Percentiles rank a stretch among this genome's conserved stretches.
Conservation (phyloP, 169 alveolate genomes). For the Cryptosporidium ubiquitum region DNA sequence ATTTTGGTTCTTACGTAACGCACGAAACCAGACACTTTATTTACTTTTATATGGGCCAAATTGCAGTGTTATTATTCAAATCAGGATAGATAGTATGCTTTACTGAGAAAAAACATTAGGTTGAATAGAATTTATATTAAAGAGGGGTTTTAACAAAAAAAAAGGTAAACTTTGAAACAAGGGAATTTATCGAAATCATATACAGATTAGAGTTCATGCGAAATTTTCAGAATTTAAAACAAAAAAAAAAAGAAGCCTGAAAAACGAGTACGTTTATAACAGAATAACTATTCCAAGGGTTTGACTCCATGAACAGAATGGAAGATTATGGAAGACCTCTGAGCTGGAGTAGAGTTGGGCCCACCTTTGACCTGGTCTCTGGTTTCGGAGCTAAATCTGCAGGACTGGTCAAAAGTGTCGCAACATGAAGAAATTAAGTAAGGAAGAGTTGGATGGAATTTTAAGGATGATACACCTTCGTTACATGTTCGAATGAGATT, state of each 20-base stretch:
- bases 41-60: constrained; percentile 98
- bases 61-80: constrained; percentile 97
- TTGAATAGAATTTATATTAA: background rate
- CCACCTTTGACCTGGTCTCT: background rate
- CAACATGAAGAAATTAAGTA: constrained; percentile 32
- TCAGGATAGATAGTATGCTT: constrained; percentile 88
- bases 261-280: constrained; percentile 6
- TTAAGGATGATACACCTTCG: constrained; percentile 38
- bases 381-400: constrained; percentile 7
- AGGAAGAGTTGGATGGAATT: constrained; percentile 45
- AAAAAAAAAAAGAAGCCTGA: background rate
- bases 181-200: too few relatives aligned
- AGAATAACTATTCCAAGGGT: constrained; percentile 21
- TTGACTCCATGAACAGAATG: constrained; percentile 44
- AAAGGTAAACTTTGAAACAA: background rate
- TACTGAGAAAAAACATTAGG: background rate
- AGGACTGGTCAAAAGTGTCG: constrained; percentile 34
- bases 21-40: constrained; percentile 99
- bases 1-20: constrained; percentile 99
- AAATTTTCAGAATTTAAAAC: background rate
- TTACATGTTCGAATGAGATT: constrained; percentile 14
- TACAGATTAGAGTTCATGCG: background rate
- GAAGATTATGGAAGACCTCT: constrained; percentile 26
- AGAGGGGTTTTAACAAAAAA: too few relatives aligned
- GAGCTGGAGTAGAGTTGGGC: background rate